phyloP scores from a whole-genome alignment of 2,329 filamentous ascomycete species.

The Fusarium sp. region DNA sequence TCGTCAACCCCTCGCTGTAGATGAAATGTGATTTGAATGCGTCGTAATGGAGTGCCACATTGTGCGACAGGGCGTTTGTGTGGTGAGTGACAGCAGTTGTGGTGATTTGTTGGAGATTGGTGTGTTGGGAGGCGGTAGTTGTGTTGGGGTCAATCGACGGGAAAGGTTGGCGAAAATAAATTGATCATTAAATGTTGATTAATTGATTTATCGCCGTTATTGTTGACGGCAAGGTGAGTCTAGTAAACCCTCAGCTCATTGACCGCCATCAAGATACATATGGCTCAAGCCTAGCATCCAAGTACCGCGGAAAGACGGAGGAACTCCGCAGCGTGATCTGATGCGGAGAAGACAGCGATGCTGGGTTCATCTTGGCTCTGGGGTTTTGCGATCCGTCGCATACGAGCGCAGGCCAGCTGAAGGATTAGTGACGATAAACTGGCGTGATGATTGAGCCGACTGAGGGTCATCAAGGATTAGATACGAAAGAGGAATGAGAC shows the following conservation, averaged over 20 bases:
- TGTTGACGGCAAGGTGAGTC: not conserved
- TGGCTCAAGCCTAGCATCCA: not conserved
- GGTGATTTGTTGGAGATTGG: slow-evolving; percentile 9
- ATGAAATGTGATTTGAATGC: slow-evolving; percentile 29
- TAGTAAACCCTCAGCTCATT: not conserved
- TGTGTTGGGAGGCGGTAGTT: slow-evolving; percentile 3
- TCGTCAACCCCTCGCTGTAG: slow-evolving; percentile 26
- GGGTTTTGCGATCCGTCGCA: not conserved
- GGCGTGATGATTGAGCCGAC: not conserved
- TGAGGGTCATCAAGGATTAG: not conserved
- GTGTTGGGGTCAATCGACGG: slow-evolving; percentile 3
- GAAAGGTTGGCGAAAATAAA: not conserved
- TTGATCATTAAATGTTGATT: slow-evolving; percentile 2
- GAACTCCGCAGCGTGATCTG: not conserved
- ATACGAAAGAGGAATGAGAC: not conserved
- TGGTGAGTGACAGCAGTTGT: slow-evolving; percentile 7
- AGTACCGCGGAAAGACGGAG: not conserved
- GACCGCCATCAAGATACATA: not conserved
- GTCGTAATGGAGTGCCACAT: slow-evolving; percentile 28
- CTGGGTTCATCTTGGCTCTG: not conserved
- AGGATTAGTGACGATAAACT: slow-evolving; percentile 5
- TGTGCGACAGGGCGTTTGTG: slow-evolving; percentile 27
- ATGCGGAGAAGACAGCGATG: not conserved
- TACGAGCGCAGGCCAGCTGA: not conserved
- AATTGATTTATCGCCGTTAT: not conserved